These are phyloP conservation scores for Coemansia sp. DNA, from an alignment of 192 early-diverging fungal genomes.

Conservation along the genomic window DNA sequence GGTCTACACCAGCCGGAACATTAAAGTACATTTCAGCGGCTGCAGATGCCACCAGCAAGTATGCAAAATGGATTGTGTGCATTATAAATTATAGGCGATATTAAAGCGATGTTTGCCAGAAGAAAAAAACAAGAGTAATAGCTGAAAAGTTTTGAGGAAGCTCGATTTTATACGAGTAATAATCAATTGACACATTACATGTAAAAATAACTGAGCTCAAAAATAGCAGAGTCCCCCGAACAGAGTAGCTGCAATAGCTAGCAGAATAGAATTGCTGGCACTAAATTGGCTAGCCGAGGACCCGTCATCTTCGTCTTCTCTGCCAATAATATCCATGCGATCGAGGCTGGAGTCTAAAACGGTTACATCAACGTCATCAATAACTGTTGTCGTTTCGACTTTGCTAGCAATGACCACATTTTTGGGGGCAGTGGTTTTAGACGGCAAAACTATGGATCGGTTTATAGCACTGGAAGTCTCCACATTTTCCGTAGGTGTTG, in stretches of 20 bases:
- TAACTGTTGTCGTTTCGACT: not conserved
- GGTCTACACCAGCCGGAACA: conserved; percentile 30
- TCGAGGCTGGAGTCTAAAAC: not conserved
- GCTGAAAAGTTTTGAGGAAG: not conserved
- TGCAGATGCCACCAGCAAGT: conserved; percentile 17
- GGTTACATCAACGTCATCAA: not conserved
- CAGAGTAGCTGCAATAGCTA: too few species aligned
- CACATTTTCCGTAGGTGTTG: not conserved
- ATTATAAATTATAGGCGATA: not conserved
- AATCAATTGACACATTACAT: not conserved
- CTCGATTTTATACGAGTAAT: not conserved
- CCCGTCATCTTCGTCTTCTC: too few species aligned
- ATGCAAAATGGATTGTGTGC: conserved; percentile 11
- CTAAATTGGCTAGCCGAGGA: too few species aligned
- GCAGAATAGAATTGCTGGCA: too few species aligned
- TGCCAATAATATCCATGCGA: too few species aligned
- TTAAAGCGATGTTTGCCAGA: not conserved
- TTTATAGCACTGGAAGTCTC: not conserved
- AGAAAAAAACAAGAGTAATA: not conserved
- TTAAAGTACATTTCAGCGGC: conserved; percentile 32
- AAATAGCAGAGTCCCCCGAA: too few species aligned
- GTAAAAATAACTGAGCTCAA: too few species aligned
- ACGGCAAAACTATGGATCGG: too few species aligned
- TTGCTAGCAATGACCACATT: conserved; percentile 3
- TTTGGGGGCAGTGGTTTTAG: too few species aligned